Evolutionary conservation across 2,329 filamentous ascomycete species (phyloP).

Genomic region (Trichoderma sp.): DNA sequence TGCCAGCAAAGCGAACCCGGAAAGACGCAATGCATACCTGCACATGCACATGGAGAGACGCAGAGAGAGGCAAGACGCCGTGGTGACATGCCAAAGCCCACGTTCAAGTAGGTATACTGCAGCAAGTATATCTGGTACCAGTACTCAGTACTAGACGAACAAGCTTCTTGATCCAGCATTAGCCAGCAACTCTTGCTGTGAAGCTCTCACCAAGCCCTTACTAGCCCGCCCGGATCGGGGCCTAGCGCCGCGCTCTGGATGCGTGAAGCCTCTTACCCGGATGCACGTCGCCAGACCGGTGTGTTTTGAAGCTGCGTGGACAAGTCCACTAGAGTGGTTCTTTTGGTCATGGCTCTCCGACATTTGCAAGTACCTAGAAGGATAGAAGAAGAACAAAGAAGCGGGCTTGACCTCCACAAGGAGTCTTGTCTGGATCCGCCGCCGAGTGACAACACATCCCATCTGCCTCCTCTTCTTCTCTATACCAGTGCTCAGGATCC

Average conservation of each 20-base stretch:
- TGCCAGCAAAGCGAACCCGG: not conserved
- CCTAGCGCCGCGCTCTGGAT: slow-evolving; percentile 19
- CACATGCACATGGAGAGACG: not conserved
- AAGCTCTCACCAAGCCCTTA: not conserved
- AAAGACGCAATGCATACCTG: not conserved
- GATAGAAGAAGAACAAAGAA: not conserved
- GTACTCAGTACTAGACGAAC: not conserved
- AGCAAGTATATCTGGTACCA: not conserved
- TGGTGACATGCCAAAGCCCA: slow-evolving; percentile 1
- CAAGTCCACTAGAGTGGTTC: not conserved
- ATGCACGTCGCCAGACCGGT: slow-evolving; percentile 14
- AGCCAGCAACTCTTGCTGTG: slow-evolving; percentile 2
- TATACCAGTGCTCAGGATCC: not conserved
- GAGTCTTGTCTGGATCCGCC: not conserved
- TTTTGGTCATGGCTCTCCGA: not conserved
- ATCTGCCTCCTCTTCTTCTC: not conserved
- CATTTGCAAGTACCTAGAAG: not conserved
- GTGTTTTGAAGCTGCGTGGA: not conserved
- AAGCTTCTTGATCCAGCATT: slow-evolving; percentile 19
- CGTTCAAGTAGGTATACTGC: not conserved
- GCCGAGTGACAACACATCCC: not conserved
- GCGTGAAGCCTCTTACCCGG: slow-evolving; percentile 17
- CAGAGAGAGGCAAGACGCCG: not conserved
- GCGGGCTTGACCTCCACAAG: slow-evolving; percentile 2
- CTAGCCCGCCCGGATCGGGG: slow-evolving; percentile 1